Base-by-base conservation (phyloP, 1,284 basidiomycete genomes). In the Pseudozyma flocculosa region DNA sequence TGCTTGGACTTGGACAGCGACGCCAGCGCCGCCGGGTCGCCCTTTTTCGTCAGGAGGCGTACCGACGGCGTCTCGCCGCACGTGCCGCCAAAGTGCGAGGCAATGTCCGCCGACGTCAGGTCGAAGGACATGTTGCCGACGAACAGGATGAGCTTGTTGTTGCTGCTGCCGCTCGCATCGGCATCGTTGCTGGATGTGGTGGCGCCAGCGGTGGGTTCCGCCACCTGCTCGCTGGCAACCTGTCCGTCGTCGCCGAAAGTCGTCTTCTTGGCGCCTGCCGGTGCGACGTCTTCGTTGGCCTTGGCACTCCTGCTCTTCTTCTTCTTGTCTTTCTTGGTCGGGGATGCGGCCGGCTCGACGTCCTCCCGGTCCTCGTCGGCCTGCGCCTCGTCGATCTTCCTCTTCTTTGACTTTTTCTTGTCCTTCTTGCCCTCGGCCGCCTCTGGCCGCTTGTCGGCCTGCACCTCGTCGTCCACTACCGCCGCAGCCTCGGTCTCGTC, bases 41-140 rank as follows among this genome's bases (percentile, higher is more conserved):
- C 64, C 46, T 72, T 71, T 36, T 54, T 68, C 5, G 74, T 77
- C 21, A 77, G 63, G 3, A 78, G 60, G 9, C 75, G 68, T 21
- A 78, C 75, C 2, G 54, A 40, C 14, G 75, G 75, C 18, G 53
- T 60, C 49, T 78, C 75, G n/a, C 67, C 65, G 39, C 75, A 78
- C 15, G 61, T 61, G 18, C 63, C 49, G 8, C 48, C 58, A 26
- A 78, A 68, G 39, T 78, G 75, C 29, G 67, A 63, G 15, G 73
- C 57, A 38, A 78, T 64, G 53, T 64, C 40, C 9, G 65, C 63
- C 2, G 63, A 21, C 11, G 74, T 75, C 19, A 69, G 61, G 29
- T 63, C 66, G 56, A 70, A 78, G 0, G 75, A 58, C 75, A 78
- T 78, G 66, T 78, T 78, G 34, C 75, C 71, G 34, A 76, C 61